phyloP scores from a whole-genome alignment of 2,329 filamentous ascomycete genomes.

The Colletotrichum sp. region DNA sequence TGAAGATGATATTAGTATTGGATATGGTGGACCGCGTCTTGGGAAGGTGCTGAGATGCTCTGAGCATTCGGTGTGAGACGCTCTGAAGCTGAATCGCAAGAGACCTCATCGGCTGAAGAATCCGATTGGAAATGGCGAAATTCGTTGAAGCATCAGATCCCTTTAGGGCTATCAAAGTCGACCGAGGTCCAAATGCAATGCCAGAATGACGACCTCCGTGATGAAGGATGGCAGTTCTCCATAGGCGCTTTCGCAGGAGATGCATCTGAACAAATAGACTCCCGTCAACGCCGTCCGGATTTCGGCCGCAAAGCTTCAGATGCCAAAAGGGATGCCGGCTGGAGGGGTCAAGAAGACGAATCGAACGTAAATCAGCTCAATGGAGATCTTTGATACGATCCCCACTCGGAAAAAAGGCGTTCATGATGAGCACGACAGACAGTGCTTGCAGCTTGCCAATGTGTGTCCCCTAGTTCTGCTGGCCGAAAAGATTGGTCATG shows the following conservation, averaged over 20 bases:
- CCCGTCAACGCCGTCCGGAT: neutral
- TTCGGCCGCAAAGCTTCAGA: neutral
- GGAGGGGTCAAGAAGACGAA: neutral
- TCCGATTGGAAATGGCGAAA: neutral
- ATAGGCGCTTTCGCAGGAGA: neutral
- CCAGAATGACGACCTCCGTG: neutral
- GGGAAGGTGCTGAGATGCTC: neutral
- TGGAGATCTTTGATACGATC: neutral
- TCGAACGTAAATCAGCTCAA: neutral
- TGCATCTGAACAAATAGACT: neutral
- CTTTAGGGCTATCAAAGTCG: neutral
- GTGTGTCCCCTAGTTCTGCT: neutral
- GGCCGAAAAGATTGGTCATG: neutral
- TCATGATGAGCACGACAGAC: neutral
- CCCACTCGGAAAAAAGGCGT: neutral
- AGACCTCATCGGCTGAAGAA: neutral
- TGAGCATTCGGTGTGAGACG: fast-evolving
- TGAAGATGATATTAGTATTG: neutral
- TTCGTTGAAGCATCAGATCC: neutral
- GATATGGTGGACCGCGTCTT: neutral
- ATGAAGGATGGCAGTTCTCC: neutral
- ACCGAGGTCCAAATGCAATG: neutral
- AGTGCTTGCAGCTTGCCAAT: neutral
- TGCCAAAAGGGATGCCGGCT: fast-evolving
- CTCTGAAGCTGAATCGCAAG: neutral